Conservation (phyloP, 768 basidiomycete species). For the Lactifluus echinatus region DNA sequence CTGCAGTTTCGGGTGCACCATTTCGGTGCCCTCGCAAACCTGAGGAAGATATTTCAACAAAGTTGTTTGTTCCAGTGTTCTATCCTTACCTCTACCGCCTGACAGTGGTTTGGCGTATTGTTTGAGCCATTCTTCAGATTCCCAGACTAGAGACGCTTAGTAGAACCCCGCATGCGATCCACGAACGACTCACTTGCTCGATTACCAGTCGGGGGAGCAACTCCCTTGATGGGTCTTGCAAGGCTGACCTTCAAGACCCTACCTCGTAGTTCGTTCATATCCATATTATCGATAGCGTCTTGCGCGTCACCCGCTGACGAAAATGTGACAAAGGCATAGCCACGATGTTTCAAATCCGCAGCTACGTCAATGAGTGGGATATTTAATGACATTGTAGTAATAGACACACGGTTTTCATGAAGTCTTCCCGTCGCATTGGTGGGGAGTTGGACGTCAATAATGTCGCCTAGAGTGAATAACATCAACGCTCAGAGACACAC, state of each 20-base stretch:
- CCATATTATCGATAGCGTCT: conserved; percentile 99
- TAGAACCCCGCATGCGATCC: background rate
- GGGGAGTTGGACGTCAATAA: conserved; percentile 87
- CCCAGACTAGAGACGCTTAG: conserved; percentile 64
- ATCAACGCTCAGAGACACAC: background rate
- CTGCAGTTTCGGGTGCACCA: conserved; percentile 18
- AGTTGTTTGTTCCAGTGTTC: background rate
- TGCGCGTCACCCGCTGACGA: conserved; percentile 74
- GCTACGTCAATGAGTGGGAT: conserved; percentile 7
- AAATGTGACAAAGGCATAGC: conserved; percentile 91
- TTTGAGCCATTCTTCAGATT: conserved; percentile 89
- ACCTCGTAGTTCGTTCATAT: conserved; percentile 80
- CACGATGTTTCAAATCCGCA: conserved; percentile 74
- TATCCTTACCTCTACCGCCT: conserved; percentile 58
- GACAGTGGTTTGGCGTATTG: conserved; percentile 71
- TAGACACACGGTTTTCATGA: conserved; percentile 45
- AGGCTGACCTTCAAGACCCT: conserved; percentile 76
- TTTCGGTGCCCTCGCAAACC: conserved; percentile 43
- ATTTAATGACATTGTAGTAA: background rate
- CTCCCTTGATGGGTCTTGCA: conserved; percentile 72
- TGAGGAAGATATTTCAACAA: background rate
- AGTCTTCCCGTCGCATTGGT: conserved; percentile 64
- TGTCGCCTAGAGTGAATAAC: conserved; percentile 53
- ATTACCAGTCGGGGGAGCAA: conserved; percentile 53
- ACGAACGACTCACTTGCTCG: conserved; percentile 53